A percentile compares a stretch with the other conserved stretches of the same genome.
phyloP scores from a whole-genome alignment of 495 filamentous ascomycete species.

The Trichoderma parareesei region DNA sequence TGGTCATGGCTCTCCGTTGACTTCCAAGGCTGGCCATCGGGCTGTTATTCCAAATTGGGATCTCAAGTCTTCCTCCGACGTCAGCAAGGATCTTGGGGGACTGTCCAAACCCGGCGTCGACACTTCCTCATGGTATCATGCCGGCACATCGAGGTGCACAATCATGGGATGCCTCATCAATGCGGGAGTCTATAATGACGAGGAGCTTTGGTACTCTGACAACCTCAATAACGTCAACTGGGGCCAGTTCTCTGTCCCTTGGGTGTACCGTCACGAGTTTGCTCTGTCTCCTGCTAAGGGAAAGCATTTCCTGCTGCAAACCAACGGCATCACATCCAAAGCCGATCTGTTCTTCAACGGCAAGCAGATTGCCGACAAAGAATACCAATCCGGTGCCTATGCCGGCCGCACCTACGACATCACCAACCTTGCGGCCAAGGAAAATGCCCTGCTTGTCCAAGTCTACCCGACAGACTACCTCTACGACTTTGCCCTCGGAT shows the following conservation, averaged over 20 bases:
- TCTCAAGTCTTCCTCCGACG: slow-evolving; percentile 40
- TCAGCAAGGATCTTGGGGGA: slow-evolving; percentile 25
- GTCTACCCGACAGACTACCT: slow-evolving; percentile 52
- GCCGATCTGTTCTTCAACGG: slow-evolving; percentile 58
- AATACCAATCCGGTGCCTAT: slow-evolving; percentile 49
- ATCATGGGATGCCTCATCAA: slow-evolving; percentile 52
- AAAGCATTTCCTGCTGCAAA: slow-evolving; percentile 45
- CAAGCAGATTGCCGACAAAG: slow-evolving; percentile 36
- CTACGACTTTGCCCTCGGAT: slow-evolving; percentile 51
- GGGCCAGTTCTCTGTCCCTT: slow-evolving; percentile 45
- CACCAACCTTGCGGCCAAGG: slow-evolving; percentile 28
- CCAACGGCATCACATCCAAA: slow-evolving; percentile 52
- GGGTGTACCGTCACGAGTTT: slow-evolving; percentile 56
- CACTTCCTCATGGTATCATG: slow-evolving; percentile 45
- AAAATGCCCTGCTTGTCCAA: slow-evolving; percentile 45
- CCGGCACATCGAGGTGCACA: slow-evolving; percentile 40
- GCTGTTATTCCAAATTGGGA: slow-evolving; percentile 48
- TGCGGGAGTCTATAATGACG: slow-evolving; percentile 46
- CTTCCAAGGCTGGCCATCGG: slow-evolving; percentile 29
- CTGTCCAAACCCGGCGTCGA: slow-evolving; percentile 42
- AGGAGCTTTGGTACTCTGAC: slow-evolving; percentile 49
- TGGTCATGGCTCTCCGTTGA: neutral
- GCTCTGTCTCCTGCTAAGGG: slow-evolving; percentile 26
- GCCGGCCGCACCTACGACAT: slow-evolving; percentile 48
- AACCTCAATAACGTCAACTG: slow-evolving; percentile 39